Evolutionary conservation across 2,329 filamentous ascomycete species (phyloP).

Genomic region (Aotearoamyces nothofagi): DNA sequence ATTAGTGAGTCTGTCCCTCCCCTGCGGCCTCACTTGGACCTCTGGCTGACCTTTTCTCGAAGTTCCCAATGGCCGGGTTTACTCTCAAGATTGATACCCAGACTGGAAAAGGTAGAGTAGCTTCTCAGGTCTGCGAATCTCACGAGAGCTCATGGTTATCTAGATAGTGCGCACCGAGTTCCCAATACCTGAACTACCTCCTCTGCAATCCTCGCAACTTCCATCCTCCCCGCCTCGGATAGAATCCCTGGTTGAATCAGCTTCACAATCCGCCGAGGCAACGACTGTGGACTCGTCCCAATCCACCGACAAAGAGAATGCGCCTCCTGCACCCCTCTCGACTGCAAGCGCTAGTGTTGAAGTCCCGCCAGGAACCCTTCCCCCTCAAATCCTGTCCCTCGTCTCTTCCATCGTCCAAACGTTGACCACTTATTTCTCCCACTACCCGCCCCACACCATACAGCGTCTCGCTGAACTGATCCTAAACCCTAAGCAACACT

Average conservation of each 20-base stretch:
- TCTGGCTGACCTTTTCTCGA: slow-evolving; percentile 11
- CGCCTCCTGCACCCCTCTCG: slow-evolving; percentile 30
- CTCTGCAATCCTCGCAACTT: slow-evolving; percentile 33
- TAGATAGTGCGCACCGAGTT: slow-evolving; percentile 11
- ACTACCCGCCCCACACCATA: slow-evolving; percentile 76
- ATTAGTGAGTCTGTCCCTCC: slow-evolving; percentile 30
- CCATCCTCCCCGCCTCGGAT: slow-evolving; percentile 50
- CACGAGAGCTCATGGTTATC: not conserved
- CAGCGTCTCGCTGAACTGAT: slow-evolving; percentile 85
- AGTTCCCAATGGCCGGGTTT: slow-evolving; percentile 24
- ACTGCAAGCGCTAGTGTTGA: slow-evolving; percentile 17
- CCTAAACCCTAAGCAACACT: slow-evolving; percentile 60
- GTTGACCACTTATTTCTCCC: slow-evolving; percentile 50
- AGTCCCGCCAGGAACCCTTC: slow-evolving; percentile 31
- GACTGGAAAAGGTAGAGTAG: slow-evolving; percentile 20
- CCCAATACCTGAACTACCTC: slow-evolving; percentile 2
- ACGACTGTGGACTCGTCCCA: slow-evolving; percentile 20
- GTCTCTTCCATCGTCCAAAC: slow-evolving; percentile 43
- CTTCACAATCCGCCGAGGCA: slow-evolving; percentile 13
- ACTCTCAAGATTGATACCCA: slow-evolving; percentile 21
- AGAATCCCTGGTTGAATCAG: slow-evolving; percentile 45
- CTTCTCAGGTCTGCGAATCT: slow-evolving; percentile 1
- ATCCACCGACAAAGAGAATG: slow-evolving; percentile 56
- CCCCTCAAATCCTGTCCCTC: slow-evolving; percentile 47
- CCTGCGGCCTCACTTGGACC: slow-evolving; percentile 2